phyloP scores from a whole-genome alignment of 768 basidiomycete genomes.

The Termitomyces sp. region DNA sequence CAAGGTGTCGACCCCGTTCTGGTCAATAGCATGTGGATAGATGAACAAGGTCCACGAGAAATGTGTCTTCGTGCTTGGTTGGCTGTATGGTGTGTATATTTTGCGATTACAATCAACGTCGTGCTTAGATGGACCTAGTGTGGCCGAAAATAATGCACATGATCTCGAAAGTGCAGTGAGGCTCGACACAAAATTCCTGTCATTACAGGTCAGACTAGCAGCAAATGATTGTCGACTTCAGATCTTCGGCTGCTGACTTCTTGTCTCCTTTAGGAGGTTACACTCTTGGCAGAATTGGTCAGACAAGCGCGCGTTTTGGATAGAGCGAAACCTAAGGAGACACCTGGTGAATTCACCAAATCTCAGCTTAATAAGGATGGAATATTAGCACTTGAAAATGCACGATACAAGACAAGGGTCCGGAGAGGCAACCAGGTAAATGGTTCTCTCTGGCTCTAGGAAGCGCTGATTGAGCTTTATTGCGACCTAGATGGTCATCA shows the following conservation, averaged over 20 bases:
- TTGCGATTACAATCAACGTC: background rate
- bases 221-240: background rate
- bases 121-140: conserved; percentile 14
- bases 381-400: conserved; percentile 26
- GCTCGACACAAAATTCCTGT: conserved; percentile 19
- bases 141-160: conserved; percentile 12
- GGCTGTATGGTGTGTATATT: conserved; percentile 25
- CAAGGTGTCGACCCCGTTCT: conserved; percentile 7
- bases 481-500: conserved; percentile 19
- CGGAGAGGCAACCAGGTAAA: conserved; percentile 31
- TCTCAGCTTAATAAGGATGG: conserved; percentile 22
- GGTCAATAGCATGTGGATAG: conserved; percentile 27
- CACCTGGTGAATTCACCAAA: conserved; percentile 27
- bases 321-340: conserved; percentile 25
- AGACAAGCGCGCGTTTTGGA: conserved; percentile 29
- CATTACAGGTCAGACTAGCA: conserved; percentile 14
- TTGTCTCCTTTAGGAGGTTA: conserved; percentile 21
- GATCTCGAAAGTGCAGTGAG: conserved; percentile 6
- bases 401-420: conserved; percentile 37
- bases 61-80: conserved; percentile 35
- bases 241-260: background rate
- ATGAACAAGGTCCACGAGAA: conserved; percentile 16
- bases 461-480: background rate
- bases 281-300: conserved; percentile 24
- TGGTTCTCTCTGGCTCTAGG: background rate